Percentiles rank a stretch among this genome's conserved stretches.
Evolutionary conservation across 495 filamentous ascomycete species (phyloP).

Genomic region (Xylaria palmicola): DNA sequence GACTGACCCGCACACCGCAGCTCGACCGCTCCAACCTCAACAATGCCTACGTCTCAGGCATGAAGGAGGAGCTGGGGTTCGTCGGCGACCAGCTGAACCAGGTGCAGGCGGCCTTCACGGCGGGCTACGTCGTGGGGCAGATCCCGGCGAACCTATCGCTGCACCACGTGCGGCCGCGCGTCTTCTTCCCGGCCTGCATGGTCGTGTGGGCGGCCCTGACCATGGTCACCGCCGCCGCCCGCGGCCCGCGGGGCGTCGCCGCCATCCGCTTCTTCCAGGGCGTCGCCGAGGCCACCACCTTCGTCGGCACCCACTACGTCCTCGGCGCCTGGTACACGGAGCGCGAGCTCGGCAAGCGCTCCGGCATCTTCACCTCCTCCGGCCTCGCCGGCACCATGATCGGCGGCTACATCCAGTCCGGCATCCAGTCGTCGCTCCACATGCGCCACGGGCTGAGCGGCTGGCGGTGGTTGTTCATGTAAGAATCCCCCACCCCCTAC

Average conservation of each 20-base stretch:
- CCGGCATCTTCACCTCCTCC: constrained; percentile 52
- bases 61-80: constrained; percentile 63
- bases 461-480: constrained; percentile 69
- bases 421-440: constrained; percentile 54
- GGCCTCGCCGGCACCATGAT: constrained; percentile 53
- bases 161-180: constrained; percentile 56
- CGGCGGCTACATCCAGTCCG: constrained; percentile 59
- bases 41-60: constrained; percentile 66
- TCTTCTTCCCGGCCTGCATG: constrained; percentile 63
- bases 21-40: constrained; percentile 60
- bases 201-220: constrained; percentile 60
- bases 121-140: constrained; percentile 57
- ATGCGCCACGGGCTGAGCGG: constrained; percentile 52
- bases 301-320: constrained; percentile 65
- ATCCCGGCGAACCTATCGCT: constrained; percentile 61
- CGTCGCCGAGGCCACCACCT: constrained; percentile 59
- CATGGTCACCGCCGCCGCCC: constrained; percentile 56
- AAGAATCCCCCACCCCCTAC: constrained; percentile 12
- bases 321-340: constrained; percentile 67
- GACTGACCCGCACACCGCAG: not conserved
- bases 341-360: constrained; percentile 63
- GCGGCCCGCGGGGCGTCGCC: constrained; percentile 55
- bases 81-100: constrained; percentile 56
- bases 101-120: constrained; percentile 54
- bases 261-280: constrained; percentile 69